Base-by-base conservation (phyloP, 352 stramenopile genomes). In the Pythium monospermum region DNA sequence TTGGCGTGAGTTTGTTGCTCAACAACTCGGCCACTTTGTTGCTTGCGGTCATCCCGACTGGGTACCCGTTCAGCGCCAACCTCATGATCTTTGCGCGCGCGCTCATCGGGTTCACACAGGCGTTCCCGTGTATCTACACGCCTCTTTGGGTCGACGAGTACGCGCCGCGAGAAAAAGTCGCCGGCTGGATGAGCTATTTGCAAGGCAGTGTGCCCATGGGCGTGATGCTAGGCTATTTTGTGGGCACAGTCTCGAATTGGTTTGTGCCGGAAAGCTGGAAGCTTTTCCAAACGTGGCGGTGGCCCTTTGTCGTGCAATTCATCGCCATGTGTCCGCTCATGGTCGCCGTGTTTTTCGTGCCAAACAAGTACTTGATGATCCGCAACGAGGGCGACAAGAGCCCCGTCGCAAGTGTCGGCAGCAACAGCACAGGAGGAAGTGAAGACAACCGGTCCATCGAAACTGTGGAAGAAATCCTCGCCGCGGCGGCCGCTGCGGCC, bases 91-190 rank as follows among this genome's bases (percentile, higher is more conserved):
- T 80, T 22, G 74, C 74, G 22, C 69, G 82, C 23, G 79, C 56
- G 11, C 67, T 87, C 15, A 84, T 93, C 48, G 83, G 82, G 15
- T 90, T 93, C 51, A 91, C 83, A 31, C 83, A 93, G 57, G 76
- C 83, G 10, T 93, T 93, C 49, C 73, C 75, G 2, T 91, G 80
- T 40, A 79, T 91, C 31, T 93, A 91, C 66, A 89, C 83, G 53
- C 83, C 83, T 33, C 59, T 93, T 3, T 93, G 83, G 83, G 83
- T 93, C 45, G 77, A 93, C 49, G 79, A 89, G 52, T 93, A 91
- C 55, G 81, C 78, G 39, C 80, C 83, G 3, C 51, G 79, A 5
- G 80, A 84, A 33, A 85, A 87, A 40, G 76, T 89, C 1, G 80
- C 77, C 0, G 75, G 75, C 6, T 93, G 83, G 79, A 91, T 93